Evolutionary conservation across 2,329 filamentous ascomycete genomes (phyloP).

Genomic region (Hypomyces perniciosus): DNA sequence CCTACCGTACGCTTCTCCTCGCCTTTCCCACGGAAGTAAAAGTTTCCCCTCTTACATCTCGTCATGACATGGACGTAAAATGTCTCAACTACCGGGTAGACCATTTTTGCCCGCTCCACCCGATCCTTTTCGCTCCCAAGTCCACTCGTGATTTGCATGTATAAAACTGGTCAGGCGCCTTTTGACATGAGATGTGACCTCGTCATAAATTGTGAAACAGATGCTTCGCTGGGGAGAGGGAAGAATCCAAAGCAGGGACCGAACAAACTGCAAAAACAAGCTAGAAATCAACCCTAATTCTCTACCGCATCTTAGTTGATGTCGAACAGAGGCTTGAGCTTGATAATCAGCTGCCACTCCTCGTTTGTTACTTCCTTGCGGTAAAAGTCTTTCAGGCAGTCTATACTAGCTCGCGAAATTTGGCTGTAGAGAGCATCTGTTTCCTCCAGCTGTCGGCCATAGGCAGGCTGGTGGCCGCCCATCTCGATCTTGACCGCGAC

Average conservation of each 20-base stretch:
- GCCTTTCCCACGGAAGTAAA: background rate
- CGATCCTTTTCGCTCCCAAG: background rate
- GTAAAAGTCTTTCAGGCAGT: conserved; percentile 95
- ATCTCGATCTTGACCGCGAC: conserved; percentile 97
- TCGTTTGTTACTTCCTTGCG: conserved; percentile 80
- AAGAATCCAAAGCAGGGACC: background rate
- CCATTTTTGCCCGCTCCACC: background rate
- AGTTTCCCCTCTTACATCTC: background rate
- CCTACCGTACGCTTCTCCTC: too few species aligned
- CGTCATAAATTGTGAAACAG: too few species aligned
- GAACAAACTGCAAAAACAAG: background rate
- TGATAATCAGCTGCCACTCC: conserved; percentile 91
- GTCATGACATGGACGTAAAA: background rate
- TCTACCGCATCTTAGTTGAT: conserved; percentile 50
- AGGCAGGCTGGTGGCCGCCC: conserved; percentile 84
- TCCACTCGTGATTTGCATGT: background rate
- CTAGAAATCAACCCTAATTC: background rate
- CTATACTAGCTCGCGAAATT: conserved; percentile 82
- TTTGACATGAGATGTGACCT: too few species aligned
- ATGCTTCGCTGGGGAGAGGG: background rate
- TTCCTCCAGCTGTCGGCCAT: conserved; percentile 93
- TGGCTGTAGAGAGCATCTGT: conserved; percentile 80
- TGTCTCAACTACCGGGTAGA: background rate
- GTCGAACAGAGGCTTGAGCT: conserved; percentile 92
- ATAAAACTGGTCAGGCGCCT: background rate